A percentile compares a stretch with the other conserved stretches of the same genome.
These are phyloP conservation scores for Erodium maritimum DNA, from an alignment of 345 rosid species.

Conservation along the genomic window DNA sequence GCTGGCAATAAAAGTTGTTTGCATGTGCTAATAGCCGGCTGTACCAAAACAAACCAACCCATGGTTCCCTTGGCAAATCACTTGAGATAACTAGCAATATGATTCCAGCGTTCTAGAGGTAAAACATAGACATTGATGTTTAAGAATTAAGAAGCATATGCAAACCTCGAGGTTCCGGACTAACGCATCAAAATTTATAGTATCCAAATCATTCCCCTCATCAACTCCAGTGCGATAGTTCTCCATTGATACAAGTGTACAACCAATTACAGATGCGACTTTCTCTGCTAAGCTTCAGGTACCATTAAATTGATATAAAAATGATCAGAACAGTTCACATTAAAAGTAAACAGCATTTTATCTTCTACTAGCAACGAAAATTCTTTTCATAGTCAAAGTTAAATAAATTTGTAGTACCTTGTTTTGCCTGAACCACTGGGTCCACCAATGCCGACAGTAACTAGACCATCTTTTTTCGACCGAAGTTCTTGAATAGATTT, in stretches of 20 bases:
- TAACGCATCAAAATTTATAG: constrained; percentile 77
- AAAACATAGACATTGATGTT: not conserved
- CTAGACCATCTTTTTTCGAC: constrained; percentile 79
- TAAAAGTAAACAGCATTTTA: constrained; percentile 1
- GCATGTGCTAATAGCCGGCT: no score
- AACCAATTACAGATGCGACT: constrained; percentile 94
- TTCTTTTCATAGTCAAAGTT: not conserved
- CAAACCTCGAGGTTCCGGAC: constrained; percentile 80
- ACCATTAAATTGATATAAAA: constrained; percentile 19
- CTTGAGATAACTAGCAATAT: not conserved
- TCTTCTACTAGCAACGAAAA: not conserved
- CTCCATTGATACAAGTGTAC: constrained; percentile 95
- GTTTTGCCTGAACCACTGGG: constrained; percentile 98
- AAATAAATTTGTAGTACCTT: constrained; percentile 32
- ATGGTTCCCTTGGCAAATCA: not conserved
- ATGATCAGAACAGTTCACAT: constrained; percentile 4
- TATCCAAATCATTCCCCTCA: constrained; percentile 76
- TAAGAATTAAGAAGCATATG: constrained; percentile 1
- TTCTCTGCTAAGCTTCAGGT: constrained; percentile 86
- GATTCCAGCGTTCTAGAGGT: not conserved
- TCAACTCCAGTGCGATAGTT: constrained; percentile 71
- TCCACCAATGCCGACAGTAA: constrained; percentile 93
- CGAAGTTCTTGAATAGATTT: constrained; percentile 96
- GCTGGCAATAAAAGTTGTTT: not conserved
- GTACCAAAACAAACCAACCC: no score